phyloP scores from a whole-genome alignment of 192 early-diverging fungal genomes.

The Entomortierella lignicola region DNA sequence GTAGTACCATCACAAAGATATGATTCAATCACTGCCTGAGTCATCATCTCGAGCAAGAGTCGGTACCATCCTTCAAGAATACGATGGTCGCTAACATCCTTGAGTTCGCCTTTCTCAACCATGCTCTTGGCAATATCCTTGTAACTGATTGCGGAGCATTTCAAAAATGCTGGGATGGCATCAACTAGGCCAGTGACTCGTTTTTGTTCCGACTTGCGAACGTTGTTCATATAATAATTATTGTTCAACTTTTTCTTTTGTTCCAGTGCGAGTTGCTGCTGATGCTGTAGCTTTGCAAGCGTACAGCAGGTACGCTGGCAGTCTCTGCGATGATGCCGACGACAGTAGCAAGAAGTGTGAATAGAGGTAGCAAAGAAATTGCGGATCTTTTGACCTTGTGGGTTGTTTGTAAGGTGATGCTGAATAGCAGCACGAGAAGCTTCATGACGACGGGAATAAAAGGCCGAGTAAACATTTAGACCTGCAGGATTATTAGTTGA shows the following conservation, averaged over 20 bases:
- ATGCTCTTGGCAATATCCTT: conserved; percentile 41
- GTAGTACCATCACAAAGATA: conserved; percentile 61
- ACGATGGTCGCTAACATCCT: conserved; percentile 55
- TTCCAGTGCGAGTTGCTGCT: conserved; percentile 42
- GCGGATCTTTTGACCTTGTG: conserved; percentile 29
- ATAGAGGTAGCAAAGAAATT: conserved; percentile 49
- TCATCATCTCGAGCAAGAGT: conserved; percentile 66
- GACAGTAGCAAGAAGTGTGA: conserved; percentile 48
- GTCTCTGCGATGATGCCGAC: conserved; percentile 57
- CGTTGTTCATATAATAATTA: conserved; percentile 10
- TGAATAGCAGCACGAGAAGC: conserved; percentile 34
- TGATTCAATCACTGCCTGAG: conserved; percentile 64
- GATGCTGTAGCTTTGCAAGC: conserved; percentile 39
- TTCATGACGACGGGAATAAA: conserved; percentile 31
- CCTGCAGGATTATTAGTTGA: conserved; percentile 44
- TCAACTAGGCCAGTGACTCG: conserved; percentile 57
- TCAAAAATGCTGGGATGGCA: conserved; percentile 62
- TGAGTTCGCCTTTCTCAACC: conserved; percentile 27
- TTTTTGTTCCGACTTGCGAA: conserved; percentile 15
- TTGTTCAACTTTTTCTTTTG: conserved; percentile 32
- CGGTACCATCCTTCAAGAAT: conserved; percentile 65
- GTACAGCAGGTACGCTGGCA: conserved; percentile 57
- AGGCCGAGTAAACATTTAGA: conserved; percentile 43
- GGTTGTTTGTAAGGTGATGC: conserved; percentile 19
- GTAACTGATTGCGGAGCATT: conserved; percentile 60